Evolutionary conservation across 768 basidiomycete genomes (phyloP).

Genomic region (Pleurotus ostreatus): DNA sequence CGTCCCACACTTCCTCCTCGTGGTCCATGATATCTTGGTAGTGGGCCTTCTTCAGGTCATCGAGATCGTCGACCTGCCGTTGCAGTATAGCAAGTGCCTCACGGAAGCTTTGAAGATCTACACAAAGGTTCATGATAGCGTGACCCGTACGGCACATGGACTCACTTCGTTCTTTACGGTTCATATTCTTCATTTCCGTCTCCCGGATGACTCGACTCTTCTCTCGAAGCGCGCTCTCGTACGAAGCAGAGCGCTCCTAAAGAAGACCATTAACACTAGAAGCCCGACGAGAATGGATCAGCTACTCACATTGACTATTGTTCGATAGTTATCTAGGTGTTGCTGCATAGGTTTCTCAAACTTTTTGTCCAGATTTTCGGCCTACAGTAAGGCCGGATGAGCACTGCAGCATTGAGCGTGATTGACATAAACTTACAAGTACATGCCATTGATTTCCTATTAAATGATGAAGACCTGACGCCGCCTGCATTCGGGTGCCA

Average conservation of each 20-base stretch:
- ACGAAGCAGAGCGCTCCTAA: conserved; percentile 80
- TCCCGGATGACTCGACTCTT: conserved; percentile 82
- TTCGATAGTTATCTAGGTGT: conserved; percentile 76
- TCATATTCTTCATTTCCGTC: conserved; percentile 83
- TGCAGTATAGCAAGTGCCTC: conserved; percentile 80
- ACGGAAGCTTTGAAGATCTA: conserved; percentile 86
- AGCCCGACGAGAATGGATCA: background rate
- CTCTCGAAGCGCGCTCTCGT: conserved; percentile 78
- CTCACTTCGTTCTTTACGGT: conserved; percentile 81
- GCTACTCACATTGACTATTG: conserved; percentile 58
- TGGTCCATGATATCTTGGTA: conserved; percentile 89
- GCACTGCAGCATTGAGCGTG: background rate
- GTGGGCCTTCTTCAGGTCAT: conserved; percentile 79
- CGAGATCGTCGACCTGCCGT: conserved; percentile 87
- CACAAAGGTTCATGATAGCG: conserved; percentile 10
- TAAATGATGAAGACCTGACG: conserved; percentile 86
- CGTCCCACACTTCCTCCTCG: conserved; percentile 95
- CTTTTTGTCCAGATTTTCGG: conserved; percentile 79
- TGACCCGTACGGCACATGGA: conserved; percentile 10
- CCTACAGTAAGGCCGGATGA: conserved; percentile 36
- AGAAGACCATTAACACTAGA: background rate
- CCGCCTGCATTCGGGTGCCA: conserved; percentile 78
- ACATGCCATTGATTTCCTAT: conserved; percentile 93
- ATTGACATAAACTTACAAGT: conserved; percentile 41
- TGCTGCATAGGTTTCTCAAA: conserved; percentile 89